Base-by-base conservation (phyloP, 768 basidiomycete genomes). In the Crassisporium funariophilum region DNA sequence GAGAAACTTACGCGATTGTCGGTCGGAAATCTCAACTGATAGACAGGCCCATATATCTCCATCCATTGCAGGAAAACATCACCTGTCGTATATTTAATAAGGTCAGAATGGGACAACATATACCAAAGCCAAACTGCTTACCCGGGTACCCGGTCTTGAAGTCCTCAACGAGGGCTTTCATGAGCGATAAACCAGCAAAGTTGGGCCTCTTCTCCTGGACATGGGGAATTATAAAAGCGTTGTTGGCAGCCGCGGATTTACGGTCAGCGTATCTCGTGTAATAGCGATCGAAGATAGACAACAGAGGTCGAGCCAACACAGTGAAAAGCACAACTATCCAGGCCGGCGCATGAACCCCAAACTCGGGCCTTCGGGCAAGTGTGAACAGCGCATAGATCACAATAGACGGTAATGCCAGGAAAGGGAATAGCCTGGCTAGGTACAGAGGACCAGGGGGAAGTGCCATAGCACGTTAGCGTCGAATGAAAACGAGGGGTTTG, bases 141-240 rank as follows among this genome's bases (percentile, higher is more conserved):
- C 81, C 65, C 79, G 83, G 49, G 83, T 49, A 53, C 11, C 44
- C 52, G 4, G 15, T 41, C 35, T 49, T 45, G 21, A 53, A 33
- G 25, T 52, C 47, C 7, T 52, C 21, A 15, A 51, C 31, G 13
- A 52, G 13, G 5, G 33, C 17, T 19, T 27, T 35, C 29, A 52
- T 55, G 4, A 52, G 13, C 1, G 50, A 51, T 12, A 55, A 35
- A 20, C 49, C 54, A 3, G 36, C 54, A 35, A 55, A 47, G 17
- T 27, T 36, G 10, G 49, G 53, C 6, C 49, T 33, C 23, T 47
- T 47, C 36, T 54, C 53, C 23, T 50, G 35, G 1, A 55, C 47
- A 31, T 51, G 47, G 29, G 50, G 50, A 10, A 51, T 41, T 9
- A 51, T 39, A 16, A 42, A 51, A 1, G 50, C 49, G 36, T 37